Conservation (phyloP, 345 rosid genomes). For the Eucalyptus caleyi region DNA sequence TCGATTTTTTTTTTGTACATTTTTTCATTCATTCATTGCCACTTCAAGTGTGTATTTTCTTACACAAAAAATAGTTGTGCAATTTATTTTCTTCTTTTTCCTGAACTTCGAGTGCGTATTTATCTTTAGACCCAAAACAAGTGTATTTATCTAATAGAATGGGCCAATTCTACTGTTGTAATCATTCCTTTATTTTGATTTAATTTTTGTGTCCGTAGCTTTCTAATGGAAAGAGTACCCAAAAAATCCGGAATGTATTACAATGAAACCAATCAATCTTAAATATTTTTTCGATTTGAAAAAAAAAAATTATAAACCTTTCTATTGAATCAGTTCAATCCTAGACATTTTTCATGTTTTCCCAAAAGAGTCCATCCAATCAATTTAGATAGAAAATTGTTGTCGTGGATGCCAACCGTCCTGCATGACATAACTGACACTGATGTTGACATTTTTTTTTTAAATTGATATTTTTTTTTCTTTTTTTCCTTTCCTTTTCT, state of each 20-base stretch:
- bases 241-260: too few relatives aligned
- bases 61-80: too few relatives aligned
- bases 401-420: accelerated
- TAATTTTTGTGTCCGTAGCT: neutral
- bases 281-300: too few relatives aligned
- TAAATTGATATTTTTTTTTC: too few relatives aligned
- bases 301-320: too few relatives aligned
- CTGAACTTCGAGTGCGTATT: neutral
- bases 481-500: neutral
- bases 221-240: neutral
- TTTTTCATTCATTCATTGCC: neutral
- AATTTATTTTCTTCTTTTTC: neutral
- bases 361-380: neutral
- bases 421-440: accelerated
- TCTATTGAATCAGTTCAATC: neutral
- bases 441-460: too few relatives aligned
- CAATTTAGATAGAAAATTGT: neutral
- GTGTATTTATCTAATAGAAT: neutral
- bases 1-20: neutral
- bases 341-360: too few relatives aligned
- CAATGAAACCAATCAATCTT: neutral
- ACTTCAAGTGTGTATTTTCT: neutral
- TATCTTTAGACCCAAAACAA: neutral
- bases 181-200: neutral
- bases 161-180: neutral